phyloP scores from a whole-genome alignment of 2,329 filamentous ascomycete genomes.

The Aspergillus chevalieri region DNA sequence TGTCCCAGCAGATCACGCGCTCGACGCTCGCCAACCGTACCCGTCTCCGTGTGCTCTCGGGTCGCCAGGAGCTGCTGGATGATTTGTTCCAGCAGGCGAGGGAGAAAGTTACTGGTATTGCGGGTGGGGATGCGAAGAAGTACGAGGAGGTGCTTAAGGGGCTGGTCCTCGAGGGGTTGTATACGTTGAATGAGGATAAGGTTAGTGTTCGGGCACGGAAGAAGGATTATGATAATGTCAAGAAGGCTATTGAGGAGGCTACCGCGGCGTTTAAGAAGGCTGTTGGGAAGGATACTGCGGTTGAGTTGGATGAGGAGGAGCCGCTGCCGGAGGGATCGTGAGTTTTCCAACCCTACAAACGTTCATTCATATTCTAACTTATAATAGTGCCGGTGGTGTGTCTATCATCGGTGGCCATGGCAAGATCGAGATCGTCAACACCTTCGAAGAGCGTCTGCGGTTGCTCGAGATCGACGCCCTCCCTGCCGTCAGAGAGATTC shows the following conservation, averaged over 20 bases:
- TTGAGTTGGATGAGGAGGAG: conserved; percentile 71
- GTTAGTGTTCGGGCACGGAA: conserved; percentile 69
- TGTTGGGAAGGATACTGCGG: conserved; percentile 61
- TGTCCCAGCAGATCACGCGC: conserved; percentile 97
- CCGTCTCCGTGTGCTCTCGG: conserved; percentile 76
- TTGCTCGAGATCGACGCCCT: conserved; percentile 79
- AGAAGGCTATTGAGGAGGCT: conserved; percentile 72
- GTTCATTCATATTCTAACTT: conserved; percentile 7
- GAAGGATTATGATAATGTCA: conserved; percentile 68
- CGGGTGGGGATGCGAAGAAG: conserved; percentile 50
- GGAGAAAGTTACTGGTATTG: conserved; percentile 61
- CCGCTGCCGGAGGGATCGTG: conserved; percentile 76
- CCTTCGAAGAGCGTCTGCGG: conserved; percentile 82
- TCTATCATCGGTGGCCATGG: conserved; percentile 72
- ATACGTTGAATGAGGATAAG: conserved; percentile 76
- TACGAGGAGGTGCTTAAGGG: conserved; percentile 73
- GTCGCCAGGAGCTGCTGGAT: conserved; percentile 86
- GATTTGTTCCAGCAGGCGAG: conserved; percentile 76
- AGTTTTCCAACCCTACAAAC: conserved; percentile 41
- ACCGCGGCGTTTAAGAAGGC: conserved; percentile 78
- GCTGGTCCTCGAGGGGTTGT: conserved; percentile 81
- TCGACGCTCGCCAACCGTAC: conserved; percentile 97
- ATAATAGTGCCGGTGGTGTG: conserved; percentile 70
- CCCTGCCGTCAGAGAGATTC: conserved; percentile 72
- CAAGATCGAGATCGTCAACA: conserved; percentile 99